A percentile compares a stretch with the other conserved stretches of the same genome.
phyloP scores from a whole-genome alignment of 306 rosid species.

The Benincasa hispida region DNA sequence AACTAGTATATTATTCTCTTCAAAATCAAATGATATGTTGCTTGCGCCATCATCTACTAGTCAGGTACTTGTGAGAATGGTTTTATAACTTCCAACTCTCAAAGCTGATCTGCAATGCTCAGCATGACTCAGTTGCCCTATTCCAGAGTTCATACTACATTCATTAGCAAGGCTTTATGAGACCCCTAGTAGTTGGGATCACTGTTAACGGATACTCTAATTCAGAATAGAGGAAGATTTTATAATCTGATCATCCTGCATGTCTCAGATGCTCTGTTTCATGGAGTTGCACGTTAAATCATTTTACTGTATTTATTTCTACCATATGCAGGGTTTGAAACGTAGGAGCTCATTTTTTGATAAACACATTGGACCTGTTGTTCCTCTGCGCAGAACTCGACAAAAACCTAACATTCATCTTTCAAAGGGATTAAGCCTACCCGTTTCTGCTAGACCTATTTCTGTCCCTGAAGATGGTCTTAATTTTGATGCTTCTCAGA shows the following conservation, averaged over 20 bases:
- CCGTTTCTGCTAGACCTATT: slow-evolving; percentile 26
- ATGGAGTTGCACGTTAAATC: not conserved
- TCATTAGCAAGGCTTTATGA: slow-evolving; percentile 39
- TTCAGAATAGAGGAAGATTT: not conserved
- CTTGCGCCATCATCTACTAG: slow-evolving; percentile 37
- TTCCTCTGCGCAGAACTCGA: slow-evolving; percentile 64
- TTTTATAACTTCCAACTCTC: slow-evolving; percentile 48
- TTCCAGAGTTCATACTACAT: slow-evolving; percentile 37
- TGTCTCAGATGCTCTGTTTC: not conserved
- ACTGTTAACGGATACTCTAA: slow-evolving; percentile 5
- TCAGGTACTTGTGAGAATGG: slow-evolving; percentile 41
- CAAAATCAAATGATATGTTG: slow-evolving; percentile 29
- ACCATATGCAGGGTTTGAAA: slow-evolving; percentile 41
- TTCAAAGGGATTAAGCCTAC: slow-evolving; percentile 43
- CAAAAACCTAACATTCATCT: slow-evolving; percentile 53
- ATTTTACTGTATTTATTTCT: not conserved
- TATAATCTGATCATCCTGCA: not conserved
- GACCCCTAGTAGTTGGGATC: slow-evolving; percentile 25
- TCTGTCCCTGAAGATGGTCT: slow-evolving; percentile 20
- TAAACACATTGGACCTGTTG: slow-evolving; percentile 56
- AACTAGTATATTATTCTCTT: slow-evolving; percentile 15
- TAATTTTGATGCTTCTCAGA: slow-evolving; percentile 23
- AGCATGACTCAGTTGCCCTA: slow-evolving; percentile 70
- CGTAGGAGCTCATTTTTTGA: slow-evolving; percentile 51
- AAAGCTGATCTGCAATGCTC: slow-evolving; percentile 62